These are phyloP conservation scores for Aspergillus saccharolyticus DNA, from an alignment of 495 filamentous ascomycete species.

Conservation along the genomic window DNA sequence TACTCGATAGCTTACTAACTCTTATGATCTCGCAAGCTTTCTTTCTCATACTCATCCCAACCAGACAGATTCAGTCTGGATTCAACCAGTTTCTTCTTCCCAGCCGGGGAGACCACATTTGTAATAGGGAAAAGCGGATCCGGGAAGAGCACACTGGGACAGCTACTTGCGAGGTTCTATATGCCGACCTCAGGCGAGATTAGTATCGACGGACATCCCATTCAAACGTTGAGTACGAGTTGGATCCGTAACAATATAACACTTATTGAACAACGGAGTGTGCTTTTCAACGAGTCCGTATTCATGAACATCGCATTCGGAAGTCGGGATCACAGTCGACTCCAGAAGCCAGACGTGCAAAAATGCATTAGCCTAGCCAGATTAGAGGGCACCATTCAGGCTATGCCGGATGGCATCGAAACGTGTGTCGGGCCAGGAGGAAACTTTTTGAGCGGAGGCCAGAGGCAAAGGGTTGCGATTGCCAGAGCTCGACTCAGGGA, in stretches of 20 bases:
- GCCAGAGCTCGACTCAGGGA: constrained; percentile 75
- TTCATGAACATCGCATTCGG: constrained; percentile 79
- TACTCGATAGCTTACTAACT: neutral
- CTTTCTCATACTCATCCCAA: constrained; percentile 79
- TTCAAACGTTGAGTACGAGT: constrained; percentile 56
- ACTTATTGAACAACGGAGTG: constrained; percentile 75
- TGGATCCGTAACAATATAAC: constrained; percentile 82
- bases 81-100: constrained; percentile 60
- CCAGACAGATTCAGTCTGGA: constrained; percentile 57
- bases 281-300: constrained; percentile 81
- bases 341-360: constrained; percentile 51
- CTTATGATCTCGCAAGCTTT: constrained; percentile 41
- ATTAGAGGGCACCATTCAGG: constrained; percentile 64
- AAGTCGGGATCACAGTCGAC: constrained; percentile 39
- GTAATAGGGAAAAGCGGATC: constrained; percentile 85
- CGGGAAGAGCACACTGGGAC: constrained; percentile 86
- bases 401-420: constrained; percentile 67
- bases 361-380: constrained; percentile 56
- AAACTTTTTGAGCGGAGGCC: constrained; percentile 75
- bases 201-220: constrained; percentile 57
- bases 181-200: constrained; percentile 61
- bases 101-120: constrained; percentile 68
- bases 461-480: constrained; percentile 71
- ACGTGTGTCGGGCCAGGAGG: constrained; percentile 70
- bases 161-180: constrained; percentile 75